Conservation (phyloP, 2,329 filamentous ascomycete species). For the Penicillium frequentans region DNA sequence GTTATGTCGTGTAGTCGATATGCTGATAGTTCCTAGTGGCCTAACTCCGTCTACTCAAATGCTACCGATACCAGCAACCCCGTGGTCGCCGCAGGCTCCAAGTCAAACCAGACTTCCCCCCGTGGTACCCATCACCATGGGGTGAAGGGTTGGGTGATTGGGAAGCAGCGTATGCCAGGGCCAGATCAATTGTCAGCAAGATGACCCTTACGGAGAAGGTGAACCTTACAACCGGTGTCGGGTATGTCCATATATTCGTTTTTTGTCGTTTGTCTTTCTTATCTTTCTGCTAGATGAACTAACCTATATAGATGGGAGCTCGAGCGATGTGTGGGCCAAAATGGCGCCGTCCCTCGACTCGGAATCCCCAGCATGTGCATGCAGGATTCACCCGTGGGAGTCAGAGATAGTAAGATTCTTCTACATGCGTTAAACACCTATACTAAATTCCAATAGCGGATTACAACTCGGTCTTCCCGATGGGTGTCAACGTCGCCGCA, state of each 20-base stretch:
- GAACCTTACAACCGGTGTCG: conserved; percentile 14
- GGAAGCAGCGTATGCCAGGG: conserved; percentile 9
- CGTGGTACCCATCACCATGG: conserved; percentile 10
- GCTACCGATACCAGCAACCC: not conserved
- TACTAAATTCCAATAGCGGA: conserved; percentile 1
- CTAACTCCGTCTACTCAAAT: not conserved
- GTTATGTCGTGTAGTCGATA: not conserved
- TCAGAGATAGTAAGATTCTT: conserved; percentile 4
- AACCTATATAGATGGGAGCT: not conserved
- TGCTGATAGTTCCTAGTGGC: not conserved
- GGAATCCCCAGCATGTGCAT: conserved; percentile 11
- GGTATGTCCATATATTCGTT: not conserved
- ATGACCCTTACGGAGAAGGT: conserved; percentile 9
- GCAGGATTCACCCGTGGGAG: conserved; percentile 12
- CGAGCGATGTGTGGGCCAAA: conserved; percentile 12
- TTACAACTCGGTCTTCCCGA: conserved; percentile 12
- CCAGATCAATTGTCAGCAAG: conserved; percentile 8
- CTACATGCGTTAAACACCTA: not conserved
- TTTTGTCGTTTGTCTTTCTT: not conserved
- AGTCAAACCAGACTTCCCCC: conserved; percentile 1
- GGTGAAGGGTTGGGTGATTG: conserved; percentile 4
- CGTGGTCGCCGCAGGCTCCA: not conserved
- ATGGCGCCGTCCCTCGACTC: conserved; percentile 12
- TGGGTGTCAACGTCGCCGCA: conserved; percentile 10
- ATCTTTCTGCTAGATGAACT: not conserved